These are phyloP conservation scores for Guadua angustifolia DNA, from an alignment of 176 grass and related monocot genomes.

Conservation along the genomic window DNA sequence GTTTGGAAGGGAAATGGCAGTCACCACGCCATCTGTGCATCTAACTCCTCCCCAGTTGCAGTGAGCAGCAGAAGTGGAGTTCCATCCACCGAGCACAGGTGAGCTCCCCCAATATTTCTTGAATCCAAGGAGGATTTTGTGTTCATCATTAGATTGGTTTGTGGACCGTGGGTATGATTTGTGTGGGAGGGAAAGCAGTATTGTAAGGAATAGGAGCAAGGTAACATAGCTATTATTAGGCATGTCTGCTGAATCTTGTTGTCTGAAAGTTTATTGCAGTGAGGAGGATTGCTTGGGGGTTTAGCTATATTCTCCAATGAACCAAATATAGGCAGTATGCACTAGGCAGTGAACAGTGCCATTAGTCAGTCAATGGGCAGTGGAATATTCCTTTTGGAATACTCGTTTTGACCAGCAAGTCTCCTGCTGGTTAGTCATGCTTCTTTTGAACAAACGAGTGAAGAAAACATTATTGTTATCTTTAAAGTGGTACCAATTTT, in stretches of 20 bases:
- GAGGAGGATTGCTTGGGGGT: background rate
- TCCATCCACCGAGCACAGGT: slow-evolving; percentile 47
- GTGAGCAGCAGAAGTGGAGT: slow-evolving; percentile 21
- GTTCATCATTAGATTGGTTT: slow-evolving; percentile 17
- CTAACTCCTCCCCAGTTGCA: slow-evolving; percentile 61
- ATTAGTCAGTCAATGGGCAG: too few species aligned
- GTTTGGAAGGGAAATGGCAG: slow-evolving; percentile 17
- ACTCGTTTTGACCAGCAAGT: background rate
- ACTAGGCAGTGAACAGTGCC: too few species aligned
- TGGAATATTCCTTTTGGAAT: background rate
- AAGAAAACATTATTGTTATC: too few species aligned
- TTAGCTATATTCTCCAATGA: too few species aligned
- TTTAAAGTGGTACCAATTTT: too few species aligned
- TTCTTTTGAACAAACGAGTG: too few species aligned
- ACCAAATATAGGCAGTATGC: too few species aligned
- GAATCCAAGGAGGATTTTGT: slow-evolving; percentile 46
- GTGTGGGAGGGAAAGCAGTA: background rate
- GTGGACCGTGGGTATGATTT: background rate
- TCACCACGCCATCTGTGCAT: slow-evolving; percentile 46
- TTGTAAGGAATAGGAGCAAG: slow-evolving; percentile 1
- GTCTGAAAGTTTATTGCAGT: background rate
- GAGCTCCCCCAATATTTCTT: slow-evolving; percentile 54
- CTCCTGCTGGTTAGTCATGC: background rate
- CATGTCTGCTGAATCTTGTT: slow-evolving; percentile 16
- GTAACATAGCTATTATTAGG: background rate